phyloP scores from a whole-genome alignment of 805 yeast genomes.

The Candida tallmaniae region DNA sequence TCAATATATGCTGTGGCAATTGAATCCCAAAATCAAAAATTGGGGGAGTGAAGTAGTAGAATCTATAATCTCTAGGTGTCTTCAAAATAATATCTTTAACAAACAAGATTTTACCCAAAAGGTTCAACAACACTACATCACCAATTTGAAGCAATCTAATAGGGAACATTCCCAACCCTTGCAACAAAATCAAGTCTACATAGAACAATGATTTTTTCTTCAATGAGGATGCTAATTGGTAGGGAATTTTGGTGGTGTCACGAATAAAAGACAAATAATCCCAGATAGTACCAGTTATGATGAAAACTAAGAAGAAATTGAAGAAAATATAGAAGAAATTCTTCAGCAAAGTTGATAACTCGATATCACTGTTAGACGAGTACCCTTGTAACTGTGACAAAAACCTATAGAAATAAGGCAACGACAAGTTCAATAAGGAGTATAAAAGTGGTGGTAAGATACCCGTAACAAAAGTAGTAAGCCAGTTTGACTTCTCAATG shows the following conservation, averaged over 20 bases:
- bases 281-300: conserved; percentile 58
- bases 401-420: conserved; percentile 53
- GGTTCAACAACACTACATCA: conserved; percentile 44
- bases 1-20: conserved; percentile 57
- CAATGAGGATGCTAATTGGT: conserved; percentile 48
- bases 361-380: conserved; percentile 54
- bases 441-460: conserved; percentile 58
- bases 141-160: conserved; percentile 52
- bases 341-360: conserved; percentile 51
- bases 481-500: conserved; percentile 46
- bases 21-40: conserved; percentile 58
- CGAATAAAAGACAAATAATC: conserved; percentile 54
- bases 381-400: conserved; percentile 50
- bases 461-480: conserved; percentile 56
- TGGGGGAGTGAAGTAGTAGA: conserved; percentile 52
- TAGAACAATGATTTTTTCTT: conserved; percentile 51
- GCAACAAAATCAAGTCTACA: conserved; percentile 60
- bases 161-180: conserved; percentile 65
- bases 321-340: conserved; percentile 59
- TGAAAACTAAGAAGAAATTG: conserved; percentile 57
- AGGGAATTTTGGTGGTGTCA: conserved; percentile 57
- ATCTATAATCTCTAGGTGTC: conserved; percentile 50
- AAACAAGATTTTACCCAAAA: conserved; percentile 34
- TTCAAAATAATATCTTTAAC: conserved; percentile 34
- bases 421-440: conserved; percentile 46